A percentile compares a stretch with the other conserved stretches of the same genome.
phyloP scores from a whole-genome alignment of 129 eudicot genomes.

The Solidago caesia region DNA sequence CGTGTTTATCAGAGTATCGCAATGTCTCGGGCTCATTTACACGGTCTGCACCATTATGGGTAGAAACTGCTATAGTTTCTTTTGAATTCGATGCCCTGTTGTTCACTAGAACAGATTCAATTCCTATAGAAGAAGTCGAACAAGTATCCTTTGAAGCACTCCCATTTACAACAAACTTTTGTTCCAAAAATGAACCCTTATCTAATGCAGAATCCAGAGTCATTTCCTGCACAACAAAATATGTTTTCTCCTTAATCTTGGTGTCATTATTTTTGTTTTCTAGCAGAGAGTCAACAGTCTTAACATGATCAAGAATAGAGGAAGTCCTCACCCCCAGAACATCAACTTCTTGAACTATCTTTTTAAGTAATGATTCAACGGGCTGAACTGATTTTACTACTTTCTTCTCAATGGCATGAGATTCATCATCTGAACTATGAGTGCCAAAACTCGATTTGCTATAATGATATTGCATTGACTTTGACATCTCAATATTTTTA shows the following conservation, averaged over 20 bases:
- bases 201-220: too few species aligned
- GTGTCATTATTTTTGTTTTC: slow-evolving; percentile 3
- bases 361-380: not conserved
- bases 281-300: slow-evolving; percentile 26
- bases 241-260: slow-evolving; percentile 16
- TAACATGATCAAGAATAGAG: slow-evolving; percentile 25
- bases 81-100: not conserved
- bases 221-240: not conserved
- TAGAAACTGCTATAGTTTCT: not conserved
- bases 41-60: not conserved
- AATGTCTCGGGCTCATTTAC: slow-evolving; percentile 33
- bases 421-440: slow-evolving; percentile 37
- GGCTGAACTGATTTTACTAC: slow-evolving; percentile 16
- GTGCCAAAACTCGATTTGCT: slow-evolving; percentile 22
- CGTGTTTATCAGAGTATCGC: slow-evolving; percentile 35
- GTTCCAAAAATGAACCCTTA: too few species aligned
- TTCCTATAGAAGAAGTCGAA: not conserved
- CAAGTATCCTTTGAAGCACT: not conserved
- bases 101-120: not conserved
- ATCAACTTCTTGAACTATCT: not conserved
- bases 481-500: slow-evolving; percentile 19
- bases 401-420: slow-evolving; percentile 30
- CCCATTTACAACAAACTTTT: not conserved
- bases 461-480: not conserved
- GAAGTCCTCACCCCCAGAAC: not conserved